Conservation (phyloP, 2,329 filamentous ascomycete species). For the Chlorencoelia australis region DNA sequence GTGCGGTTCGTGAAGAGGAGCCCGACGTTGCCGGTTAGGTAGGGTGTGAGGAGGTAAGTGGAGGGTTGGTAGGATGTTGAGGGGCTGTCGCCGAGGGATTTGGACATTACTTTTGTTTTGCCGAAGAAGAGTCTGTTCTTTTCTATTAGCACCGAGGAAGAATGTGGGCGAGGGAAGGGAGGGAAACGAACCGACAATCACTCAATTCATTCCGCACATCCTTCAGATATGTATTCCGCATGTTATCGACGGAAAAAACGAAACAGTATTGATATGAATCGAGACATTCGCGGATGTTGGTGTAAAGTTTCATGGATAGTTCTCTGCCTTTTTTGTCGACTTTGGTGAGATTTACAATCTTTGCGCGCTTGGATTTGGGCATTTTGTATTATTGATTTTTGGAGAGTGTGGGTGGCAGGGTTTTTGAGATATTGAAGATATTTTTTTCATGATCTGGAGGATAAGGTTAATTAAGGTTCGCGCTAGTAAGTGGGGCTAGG, state of each 20-base stretch:
- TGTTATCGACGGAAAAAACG: conserved; percentile 90
- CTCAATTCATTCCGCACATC: conserved; percentile 74
- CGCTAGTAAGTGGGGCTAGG: conserved; percentile 12
- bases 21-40: conserved; percentile 75
- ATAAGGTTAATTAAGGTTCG: conserved; percentile 12
- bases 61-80: conserved; percentile 75
- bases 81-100: conserved; percentile 71
- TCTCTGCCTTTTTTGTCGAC: conserved; percentile 91
- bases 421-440: conserved; percentile 8
- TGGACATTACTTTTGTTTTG: conserved; percentile 98
- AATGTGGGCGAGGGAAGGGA: background rate
- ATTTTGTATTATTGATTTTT: conserved; percentile 39
- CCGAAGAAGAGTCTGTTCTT: conserved; percentile 82
- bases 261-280: conserved; percentile 85
- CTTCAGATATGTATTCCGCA: conserved; percentile 95
- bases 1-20: conserved; percentile 80
- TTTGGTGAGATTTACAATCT: conserved; percentile 81
- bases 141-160: too few relatives aligned
- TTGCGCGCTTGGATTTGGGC: conserved; percentile 93
- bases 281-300: conserved; percentile 76
- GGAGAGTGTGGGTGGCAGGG: background rate
- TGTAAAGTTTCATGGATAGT: conserved; percentile 74
- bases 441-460: conserved; percentile 12
- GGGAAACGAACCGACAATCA: conserved; percentile 61
- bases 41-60: conserved; percentile 56